phyloP scores from a whole-genome alignment of 2,329 filamentous ascomycete genomes.

The Phyllosticta citrichinensis region DNA sequence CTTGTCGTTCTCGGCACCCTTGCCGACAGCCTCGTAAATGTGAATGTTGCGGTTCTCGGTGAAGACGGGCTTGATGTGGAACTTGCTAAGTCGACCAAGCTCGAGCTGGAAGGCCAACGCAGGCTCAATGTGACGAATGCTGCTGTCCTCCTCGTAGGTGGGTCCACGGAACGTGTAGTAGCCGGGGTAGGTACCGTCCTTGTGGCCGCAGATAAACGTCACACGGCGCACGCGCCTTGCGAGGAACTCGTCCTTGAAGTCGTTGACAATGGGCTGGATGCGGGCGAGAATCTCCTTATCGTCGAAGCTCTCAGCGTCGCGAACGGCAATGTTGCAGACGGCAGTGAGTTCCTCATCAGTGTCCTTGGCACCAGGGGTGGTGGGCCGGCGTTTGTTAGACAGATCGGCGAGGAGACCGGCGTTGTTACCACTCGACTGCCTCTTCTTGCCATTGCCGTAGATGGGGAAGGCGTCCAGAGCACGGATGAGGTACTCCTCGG shows the following conservation, averaged over 20 bases:
- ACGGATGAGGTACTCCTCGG: slow-evolving; percentile 74
- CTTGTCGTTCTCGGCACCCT: slow-evolving; percentile 91
- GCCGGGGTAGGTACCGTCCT: slow-evolving; percentile 85
- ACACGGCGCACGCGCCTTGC: slow-evolving; percentile 75
- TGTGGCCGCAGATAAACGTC: slow-evolving; percentile 93
- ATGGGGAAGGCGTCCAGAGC: slow-evolving; percentile 75
- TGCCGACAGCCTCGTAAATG: slow-evolving; percentile 94
- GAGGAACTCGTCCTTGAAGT: slow-evolving; percentile 75
- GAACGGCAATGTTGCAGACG: slow-evolving; percentile 85
- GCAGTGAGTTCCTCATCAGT: slow-evolving; percentile 71
- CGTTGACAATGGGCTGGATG: slow-evolving; percentile 64
- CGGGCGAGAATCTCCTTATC: slow-evolving; percentile 72
- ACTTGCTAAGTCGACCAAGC: slow-evolving; percentile 85
- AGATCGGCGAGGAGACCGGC: slow-evolving; percentile 59
- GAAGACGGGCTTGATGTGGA: slow-evolving; percentile 96
- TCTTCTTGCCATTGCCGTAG: slow-evolving; percentile 44
- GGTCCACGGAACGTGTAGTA: slow-evolving; percentile 99
- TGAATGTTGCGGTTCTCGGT: slow-evolving; percentile 99
- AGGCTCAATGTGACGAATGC: slow-evolving; percentile 93
- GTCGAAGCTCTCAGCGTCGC: slow-evolving; percentile 73
- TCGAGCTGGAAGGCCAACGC: slow-evolving; percentile 98
- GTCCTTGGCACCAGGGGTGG: slow-evolving; percentile 39
- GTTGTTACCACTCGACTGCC: slow-evolving; percentile 37
- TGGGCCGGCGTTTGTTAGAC: slow-evolving; percentile 56
- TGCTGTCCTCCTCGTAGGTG: slow-evolving; percentile 78